These are phyloP conservation scores for Adiantum capillusveneris DNA, from an alignment of 75 land plant genomes.

Conservation along the genomic window DNA sequence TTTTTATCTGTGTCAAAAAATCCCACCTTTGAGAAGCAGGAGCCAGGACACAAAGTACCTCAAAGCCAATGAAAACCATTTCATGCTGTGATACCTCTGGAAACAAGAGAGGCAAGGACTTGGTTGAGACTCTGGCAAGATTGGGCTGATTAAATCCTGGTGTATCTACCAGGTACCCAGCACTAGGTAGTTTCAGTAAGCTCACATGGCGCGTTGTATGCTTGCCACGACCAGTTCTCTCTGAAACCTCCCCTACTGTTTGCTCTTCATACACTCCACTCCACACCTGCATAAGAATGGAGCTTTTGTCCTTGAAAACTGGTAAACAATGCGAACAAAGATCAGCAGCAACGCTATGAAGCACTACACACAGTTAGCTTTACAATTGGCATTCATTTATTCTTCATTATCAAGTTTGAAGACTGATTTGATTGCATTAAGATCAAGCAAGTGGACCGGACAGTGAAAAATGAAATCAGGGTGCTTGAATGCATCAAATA, in stretches of 20 bases:
- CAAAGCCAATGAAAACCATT: no score
- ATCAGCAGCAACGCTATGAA: no score
- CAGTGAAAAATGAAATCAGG: no score
- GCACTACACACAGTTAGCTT: no score
- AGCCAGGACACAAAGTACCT: no score
- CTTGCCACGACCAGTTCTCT: conserved; percentile 81
- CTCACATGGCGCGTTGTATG: conserved; percentile 96
- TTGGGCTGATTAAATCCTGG: conserved; percentile 95
- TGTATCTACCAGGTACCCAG: conserved; percentile 89
- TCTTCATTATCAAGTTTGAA: no score
- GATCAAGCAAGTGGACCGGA: no score
- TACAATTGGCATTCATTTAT: no score
- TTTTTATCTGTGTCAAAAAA: not conserved
- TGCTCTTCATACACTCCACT: conserved; percentile 68
- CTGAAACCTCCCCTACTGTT: conserved; percentile 73
- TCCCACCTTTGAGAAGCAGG: no score
- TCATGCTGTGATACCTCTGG: conserved; percentile 94
- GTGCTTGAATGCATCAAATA: no score
- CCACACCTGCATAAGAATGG: conserved; percentile 13
- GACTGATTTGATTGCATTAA: no score
- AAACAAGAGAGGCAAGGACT: conserved; percentile 52
- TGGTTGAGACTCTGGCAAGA: conserved; percentile 68
- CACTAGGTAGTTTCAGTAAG: conserved; percentile 67
- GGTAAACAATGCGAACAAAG: no score
- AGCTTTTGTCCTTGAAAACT: not conserved